Evolutionary conservation across 2,329 filamentous ascomycete genomes (phyloP), one percentile per base, ranked within the genome.

Genomic region (Penicillium sumatraense): DNA sequence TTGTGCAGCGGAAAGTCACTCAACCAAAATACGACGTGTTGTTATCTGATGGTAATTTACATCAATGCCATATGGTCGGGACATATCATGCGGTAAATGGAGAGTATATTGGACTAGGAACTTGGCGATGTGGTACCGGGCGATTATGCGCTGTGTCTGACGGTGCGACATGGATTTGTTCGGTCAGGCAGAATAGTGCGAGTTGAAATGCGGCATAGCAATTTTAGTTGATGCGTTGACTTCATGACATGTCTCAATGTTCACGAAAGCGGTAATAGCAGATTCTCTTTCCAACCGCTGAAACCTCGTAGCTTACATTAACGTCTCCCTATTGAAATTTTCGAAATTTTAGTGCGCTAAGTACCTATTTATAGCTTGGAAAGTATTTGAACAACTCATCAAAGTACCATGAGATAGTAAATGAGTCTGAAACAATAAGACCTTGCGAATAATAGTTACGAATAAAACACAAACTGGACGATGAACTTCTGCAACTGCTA

Each of bases 61-160:
- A 18, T 7, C 23, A 20, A 7, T 53, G 26, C 24, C 63, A 57
- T 42, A 52, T 68, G 5, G 58, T 72, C 41, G 68, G 67, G 3
- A 70, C 68, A 0, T 72, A 63, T 50, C 61, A 68, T 51, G 41
- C 57, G 7, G 47, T 64, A 1, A 58, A 71, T 35, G 68, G 68
- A 0, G 23, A 61, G 40, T 64, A 60, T 3, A 42, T 72, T 8
- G 62, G 66, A 5, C 14, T 70, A 18, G 68, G 64, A 29, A 36
- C 56, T 16, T 70, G 67, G 68, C 57, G 64, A 40, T 58, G 66
- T 33, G 58, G 67, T 33, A 57, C 65, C 16, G 56, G 60, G 14
- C 53, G 65, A 16, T 24, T 64, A 3, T 63, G 58, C 21, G 59
- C 63, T 7, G 18, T 66, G 3, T 59, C 56, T n/a, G 24, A 48